Evolutionary conservation across 1,284 basidiomycete species (phyloP).

Genomic region (Cerioporus squamosus): DNA sequence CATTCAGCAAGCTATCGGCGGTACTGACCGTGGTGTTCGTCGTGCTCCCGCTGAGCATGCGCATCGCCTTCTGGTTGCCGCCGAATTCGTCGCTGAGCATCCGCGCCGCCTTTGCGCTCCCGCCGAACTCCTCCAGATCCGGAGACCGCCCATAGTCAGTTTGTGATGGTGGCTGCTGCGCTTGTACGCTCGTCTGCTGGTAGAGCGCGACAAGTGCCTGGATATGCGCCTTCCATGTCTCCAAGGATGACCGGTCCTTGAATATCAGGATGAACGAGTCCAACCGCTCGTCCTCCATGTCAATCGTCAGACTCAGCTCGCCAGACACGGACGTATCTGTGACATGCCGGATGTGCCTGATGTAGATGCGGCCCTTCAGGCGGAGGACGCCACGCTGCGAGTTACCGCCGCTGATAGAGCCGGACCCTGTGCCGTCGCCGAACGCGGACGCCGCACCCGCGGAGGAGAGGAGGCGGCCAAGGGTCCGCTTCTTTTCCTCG

Average conservation of each 20-base stretch:
- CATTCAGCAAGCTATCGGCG: conserved; percentile 66
- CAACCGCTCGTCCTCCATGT: conserved; percentile 92
- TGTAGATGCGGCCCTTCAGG: conserved; percentile 93
- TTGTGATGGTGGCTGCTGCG: conserved; percentile 36
- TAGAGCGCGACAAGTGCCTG: conserved; percentile 72
- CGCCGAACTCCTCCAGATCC: conserved; percentile 74
- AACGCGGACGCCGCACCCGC: conserved; percentile 41
- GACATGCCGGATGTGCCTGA: conserved; percentile 89
- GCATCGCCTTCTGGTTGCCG: conserved; percentile 71
- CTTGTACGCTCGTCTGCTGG: conserved; percentile 50
- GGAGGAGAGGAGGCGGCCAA: conserved; percentile 71
- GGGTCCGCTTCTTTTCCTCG: conserved; percentile 87
- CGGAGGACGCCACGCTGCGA: conserved; percentile 81
- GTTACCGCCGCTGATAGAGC: conserved; percentile 39
- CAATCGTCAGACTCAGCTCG: conserved; percentile 89
- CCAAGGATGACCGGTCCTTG: conserved; percentile 85
- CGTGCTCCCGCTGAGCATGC: conserved; percentile 78
- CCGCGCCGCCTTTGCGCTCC: conserved; percentile 72
- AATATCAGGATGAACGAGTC: conserved; percentile 96
- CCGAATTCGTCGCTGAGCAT: conserved; percentile 83
- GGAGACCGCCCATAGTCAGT: conserved; percentile 9
- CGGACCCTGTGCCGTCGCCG: conserved; percentile 50
- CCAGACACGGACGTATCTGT: conserved; percentile 76
- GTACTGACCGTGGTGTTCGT: conserved; percentile 67
- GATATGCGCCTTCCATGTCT: conserved; percentile 86